Percentiles rank a stretch among this genome's conserved stretches.
phyloP scores from a whole-genome alignment of 2,329 filamentous ascomycete species.

The Tolypocladium album region DNA sequence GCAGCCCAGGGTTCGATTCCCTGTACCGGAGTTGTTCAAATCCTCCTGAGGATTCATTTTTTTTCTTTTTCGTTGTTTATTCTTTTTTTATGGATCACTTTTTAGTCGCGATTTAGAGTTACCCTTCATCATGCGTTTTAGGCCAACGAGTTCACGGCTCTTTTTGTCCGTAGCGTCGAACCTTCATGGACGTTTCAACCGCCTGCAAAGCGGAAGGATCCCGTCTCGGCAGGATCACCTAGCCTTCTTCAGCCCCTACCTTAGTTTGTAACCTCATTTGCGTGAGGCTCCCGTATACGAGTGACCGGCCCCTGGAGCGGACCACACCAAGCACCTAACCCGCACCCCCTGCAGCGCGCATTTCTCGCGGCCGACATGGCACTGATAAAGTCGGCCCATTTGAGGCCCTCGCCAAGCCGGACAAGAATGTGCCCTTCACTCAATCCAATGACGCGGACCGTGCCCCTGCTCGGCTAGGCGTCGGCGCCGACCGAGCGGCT shows the following conservation, averaged over 20 bases:
- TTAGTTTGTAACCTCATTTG: not conserved
- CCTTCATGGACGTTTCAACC: not conserved
- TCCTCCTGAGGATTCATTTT: not conserved
- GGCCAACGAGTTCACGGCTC: not conserved
- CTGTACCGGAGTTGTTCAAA: conserved; percentile 15
- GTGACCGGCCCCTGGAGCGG: not conserved
- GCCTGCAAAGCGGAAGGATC: not conserved
- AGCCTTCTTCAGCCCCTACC: not conserved
- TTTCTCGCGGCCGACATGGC: not conserved
- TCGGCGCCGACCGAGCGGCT: not conserved
- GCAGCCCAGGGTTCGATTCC: conserved; percentile 26
- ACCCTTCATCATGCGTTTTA: not conserved
- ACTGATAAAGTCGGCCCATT: not conserved
- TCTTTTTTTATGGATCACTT: not conserved
- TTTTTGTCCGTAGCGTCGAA: not conserved
- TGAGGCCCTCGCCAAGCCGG: not conserved
- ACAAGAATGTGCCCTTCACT: not conserved
- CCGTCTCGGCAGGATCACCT: not conserved
- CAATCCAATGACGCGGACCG: not conserved
- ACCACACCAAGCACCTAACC: not conserved
- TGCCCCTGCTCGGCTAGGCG: not conserved
- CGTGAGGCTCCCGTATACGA: not conserved
- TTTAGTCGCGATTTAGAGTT: not conserved
- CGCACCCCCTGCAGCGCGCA: not conserved
- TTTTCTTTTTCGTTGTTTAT: not conserved